These are phyloP conservation scores for Entonaema liquescens DNA, from an alignment of 495 filamentous ascomycete species.

Conservation along the genomic window DNA sequence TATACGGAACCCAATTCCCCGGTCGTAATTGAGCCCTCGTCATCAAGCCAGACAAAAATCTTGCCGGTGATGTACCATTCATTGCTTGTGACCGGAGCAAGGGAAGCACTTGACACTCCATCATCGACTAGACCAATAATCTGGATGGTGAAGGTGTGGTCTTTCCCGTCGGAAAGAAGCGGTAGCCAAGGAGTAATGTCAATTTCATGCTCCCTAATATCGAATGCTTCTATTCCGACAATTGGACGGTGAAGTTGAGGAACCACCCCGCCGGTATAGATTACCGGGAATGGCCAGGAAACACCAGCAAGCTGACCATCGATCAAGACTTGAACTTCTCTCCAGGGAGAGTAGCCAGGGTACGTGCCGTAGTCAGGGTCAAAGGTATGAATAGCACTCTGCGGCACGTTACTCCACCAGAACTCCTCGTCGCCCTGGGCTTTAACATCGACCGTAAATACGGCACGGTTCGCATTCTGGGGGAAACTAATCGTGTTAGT, in stretches of 20 bases:
- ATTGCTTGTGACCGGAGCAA: slow-evolving; percentile 68
- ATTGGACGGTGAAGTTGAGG: slow-evolving; percentile 86
- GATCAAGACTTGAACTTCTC: slow-evolving; percentile 84
- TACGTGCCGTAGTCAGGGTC: slow-evolving; percentile 63
- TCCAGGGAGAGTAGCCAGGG: slow-evolving; percentile 79
- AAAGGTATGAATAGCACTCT: slow-evolving; percentile 70
- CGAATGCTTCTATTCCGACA: slow-evolving; percentile 85
- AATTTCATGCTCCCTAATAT: slow-evolving; percentile 83
- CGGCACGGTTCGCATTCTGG: slow-evolving; percentile 71
- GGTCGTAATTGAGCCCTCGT: slow-evolving; percentile 63
- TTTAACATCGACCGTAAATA: slow-evolving; percentile 80
- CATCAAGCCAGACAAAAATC: slow-evolving; percentile 80
- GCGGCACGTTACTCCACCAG: slow-evolving; percentile 86
- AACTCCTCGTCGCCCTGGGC: slow-evolving; percentile 87
- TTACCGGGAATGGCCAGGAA: slow-evolving; percentile 85
- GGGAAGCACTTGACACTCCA: slow-evolving; percentile 49
- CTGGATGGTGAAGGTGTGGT: slow-evolving; percentile 77
- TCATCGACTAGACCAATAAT: slow-evolving; percentile 71
- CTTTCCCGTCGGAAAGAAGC: slow-evolving; percentile 69
- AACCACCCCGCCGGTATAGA: slow-evolving; percentile 88
- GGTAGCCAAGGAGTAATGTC: slow-evolving; percentile 85
- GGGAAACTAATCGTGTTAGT: slow-evolving; percentile 69
- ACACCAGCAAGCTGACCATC: slow-evolving; percentile 84
- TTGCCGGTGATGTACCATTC: slow-evolving; percentile 89
- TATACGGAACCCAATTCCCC: slow-evolving; percentile 46